Evolutionary conservation across 805 yeast genomes (phyloP).

Genomic region (Candida manassasensis): DNA sequence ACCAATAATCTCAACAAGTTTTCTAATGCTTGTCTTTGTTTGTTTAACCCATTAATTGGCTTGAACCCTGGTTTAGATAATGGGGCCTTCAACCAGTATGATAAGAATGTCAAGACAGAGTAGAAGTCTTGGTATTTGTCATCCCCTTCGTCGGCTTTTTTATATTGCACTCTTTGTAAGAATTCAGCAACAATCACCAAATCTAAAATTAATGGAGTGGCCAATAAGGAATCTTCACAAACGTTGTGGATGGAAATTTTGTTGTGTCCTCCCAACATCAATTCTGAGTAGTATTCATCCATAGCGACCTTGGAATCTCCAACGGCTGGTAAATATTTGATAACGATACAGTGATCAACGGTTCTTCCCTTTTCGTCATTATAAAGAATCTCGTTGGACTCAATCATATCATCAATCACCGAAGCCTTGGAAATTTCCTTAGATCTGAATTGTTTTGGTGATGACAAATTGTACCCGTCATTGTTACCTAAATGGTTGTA

Average conservation of each 20-base stretch:
- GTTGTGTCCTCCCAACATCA: conserved; percentile 97
- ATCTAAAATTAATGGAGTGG: conserved; percentile 92
- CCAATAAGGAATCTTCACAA: conserved; percentile 92
- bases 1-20: conserved; percentile 84
- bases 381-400: conserved; percentile 78
- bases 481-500: conserved; percentile 96
- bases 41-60: conserved; percentile 89
- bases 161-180: conserved; percentile 79
- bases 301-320: conserved; percentile 96
- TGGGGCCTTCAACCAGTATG: conserved; percentile 97
- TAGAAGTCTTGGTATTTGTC: conserved; percentile 62
- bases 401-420: conserved; percentile 92
- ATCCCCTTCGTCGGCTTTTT: conserved; percentile 43
- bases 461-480: conserved; percentile 87
- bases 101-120: conserved; percentile 78
- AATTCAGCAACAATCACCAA: conserved; percentile 87
- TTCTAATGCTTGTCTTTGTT: conserved; percentile 90
- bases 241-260: conserved; percentile 91
- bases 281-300: conserved; percentile 96
- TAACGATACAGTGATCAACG: conserved; percentile 92
- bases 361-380: conserved; percentile 71
- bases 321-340: conserved; percentile 89
- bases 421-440: conserved; percentile 92
- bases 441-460: conserved; percentile 90
- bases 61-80: conserved; percentile 85